Evolutionary conservation across 805 yeast genomes (phyloP).

Genomic region (Saturnispora halmiae): DNA sequence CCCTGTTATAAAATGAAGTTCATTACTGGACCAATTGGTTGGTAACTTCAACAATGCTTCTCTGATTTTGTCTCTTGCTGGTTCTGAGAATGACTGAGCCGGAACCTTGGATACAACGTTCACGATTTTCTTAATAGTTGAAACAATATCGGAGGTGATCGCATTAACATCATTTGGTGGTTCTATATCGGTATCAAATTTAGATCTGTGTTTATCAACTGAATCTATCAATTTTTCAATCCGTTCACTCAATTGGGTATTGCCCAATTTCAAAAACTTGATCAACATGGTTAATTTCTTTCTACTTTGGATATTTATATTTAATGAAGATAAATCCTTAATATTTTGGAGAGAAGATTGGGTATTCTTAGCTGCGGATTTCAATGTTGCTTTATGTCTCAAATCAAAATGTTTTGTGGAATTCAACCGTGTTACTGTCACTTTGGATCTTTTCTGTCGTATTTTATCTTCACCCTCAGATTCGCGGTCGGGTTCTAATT

Average conservation of each 20-base stretch:
- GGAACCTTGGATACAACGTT: slow-evolving; percentile 79
- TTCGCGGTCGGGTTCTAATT: not conserved
- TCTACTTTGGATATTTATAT: slow-evolving; percentile 52
- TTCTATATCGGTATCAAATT: slow-evolving; percentile 6
- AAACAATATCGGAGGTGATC: slow-evolving; percentile 53
- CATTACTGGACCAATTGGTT: slow-evolving; percentile 47
- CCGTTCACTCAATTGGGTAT: slow-evolving; percentile 60
- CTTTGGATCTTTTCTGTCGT: slow-evolving; percentile 10
- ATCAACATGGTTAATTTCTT: slow-evolving; percentile 70
- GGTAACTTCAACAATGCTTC: slow-evolving; percentile 73
- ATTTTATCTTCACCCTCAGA: not conserved
- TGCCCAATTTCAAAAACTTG: slow-evolving; percentile 73
- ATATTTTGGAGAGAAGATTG: slow-evolving; percentile 27
- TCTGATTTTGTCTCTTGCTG: slow-evolving; percentile 72
- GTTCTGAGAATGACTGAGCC: slow-evolving; percentile 65
- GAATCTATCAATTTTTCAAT: slow-evolving; percentile 41
- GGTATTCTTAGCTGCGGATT: slow-evolving; percentile 22
- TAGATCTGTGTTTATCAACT: slow-evolving; percentile 22
- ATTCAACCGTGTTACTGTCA: not conserved
- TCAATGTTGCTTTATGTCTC: not conserved
- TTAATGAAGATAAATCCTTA: slow-evolving; percentile 28
- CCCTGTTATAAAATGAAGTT: slow-evolving; percentile 9
- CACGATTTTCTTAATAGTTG: slow-evolving; percentile 83
- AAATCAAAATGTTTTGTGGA: not conserved
- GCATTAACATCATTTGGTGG: slow-evolving; percentile 13